Evolutionary conservation across 495 filamentous ascomycete species (phyloP).

Genomic region (Neurospora sp.): DNA sequence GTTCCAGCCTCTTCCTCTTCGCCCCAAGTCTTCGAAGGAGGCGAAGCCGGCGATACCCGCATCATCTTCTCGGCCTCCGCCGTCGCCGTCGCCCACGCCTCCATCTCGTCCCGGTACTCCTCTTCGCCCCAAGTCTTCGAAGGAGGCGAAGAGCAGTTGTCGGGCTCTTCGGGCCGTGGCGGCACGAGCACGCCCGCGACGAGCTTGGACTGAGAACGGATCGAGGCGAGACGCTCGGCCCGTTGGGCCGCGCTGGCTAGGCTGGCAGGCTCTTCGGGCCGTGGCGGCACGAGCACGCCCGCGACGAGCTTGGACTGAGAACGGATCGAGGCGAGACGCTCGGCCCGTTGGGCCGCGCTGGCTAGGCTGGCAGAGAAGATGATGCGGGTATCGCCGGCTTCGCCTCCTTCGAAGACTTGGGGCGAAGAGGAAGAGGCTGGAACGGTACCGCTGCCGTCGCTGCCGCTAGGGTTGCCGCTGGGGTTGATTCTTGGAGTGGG

Average conservation of each 20-base stretch:
- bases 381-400: conserved; percentile 23
- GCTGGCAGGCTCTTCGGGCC: conserved; percentile 83
- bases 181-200: conserved; percentile 76
- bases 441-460: not conserved
- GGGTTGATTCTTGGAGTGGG: not conserved
- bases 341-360: conserved; percentile 53
- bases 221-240: conserved; percentile 51
- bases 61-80: conserved; percentile 49
- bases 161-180: conserved; percentile 77
- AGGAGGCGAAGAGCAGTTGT: no score
- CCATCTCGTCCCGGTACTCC: conserved; percentile 80
- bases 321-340: conserved; percentile 46
- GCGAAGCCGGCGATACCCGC: no score
- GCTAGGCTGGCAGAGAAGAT: conserved; percentile 70
- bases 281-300: conserved; percentile 71
- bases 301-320: conserved; percentile 50
- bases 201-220: conserved; percentile 39
- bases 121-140: no score
- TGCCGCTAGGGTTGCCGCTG: not conserved
- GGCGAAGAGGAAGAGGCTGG: not conserved
- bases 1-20: no score
- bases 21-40: no score
- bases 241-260: conserved; percentile 53
- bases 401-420: not conserved
- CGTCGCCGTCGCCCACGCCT: conserved; percentile 64